Evolutionary conservation across 2,329 filamentous ascomycete species (phyloP), one percentile per base, ranked within the genome.

Genomic region (Mycosphaerella sp.): DNA sequence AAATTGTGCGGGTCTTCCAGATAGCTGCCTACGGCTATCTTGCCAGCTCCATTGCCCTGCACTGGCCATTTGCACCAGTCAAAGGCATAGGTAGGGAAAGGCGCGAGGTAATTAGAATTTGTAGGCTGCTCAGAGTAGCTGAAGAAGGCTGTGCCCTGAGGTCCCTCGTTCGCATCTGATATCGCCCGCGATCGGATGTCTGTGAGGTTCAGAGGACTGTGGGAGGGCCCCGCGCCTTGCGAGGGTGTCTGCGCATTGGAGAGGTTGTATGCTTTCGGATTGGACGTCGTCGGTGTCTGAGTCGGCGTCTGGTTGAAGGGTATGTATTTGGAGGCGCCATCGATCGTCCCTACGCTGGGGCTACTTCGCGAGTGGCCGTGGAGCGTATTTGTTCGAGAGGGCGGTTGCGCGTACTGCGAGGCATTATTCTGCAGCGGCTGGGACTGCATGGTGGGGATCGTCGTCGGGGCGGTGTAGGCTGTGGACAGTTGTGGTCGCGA

Each of bases 41-140:
- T 97, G 35, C 93, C 93, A 3, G 88, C 89, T 54, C 89, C 84
- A 56, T 87, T 84, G 59, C 74, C 74, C 36, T 89, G 82, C 2
- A 91, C 84, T 13, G 87, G 82, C 91, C 93, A 98, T 71, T 98
- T 98, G 75, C 93, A 98, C 93, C 93, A 98, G 73, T 98, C 93
- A 64, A 95, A 91, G 10, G 93, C 91, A 69, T 97, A 98, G 49
- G 95, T 84, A 12, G 89, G 86, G 89, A 93, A 98, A 0, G 91
- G 90, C 4, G 91, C 89, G 57, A 95, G 73, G 66, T 96, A 95
- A 68, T 91, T 96, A 75, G 89, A 95, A 57, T 91, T 94, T 5
- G 66, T 87, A 70, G 66, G 85, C 56, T 81, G 68, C 66, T 81
- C 80, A 57, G 81, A 80, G 45, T 82, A 75, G 64, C 89, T 86